Base-by-base conservation (phyloP, 2,329 filamentous ascomycete species). In the Sordariomycetes sp. region DNA sequence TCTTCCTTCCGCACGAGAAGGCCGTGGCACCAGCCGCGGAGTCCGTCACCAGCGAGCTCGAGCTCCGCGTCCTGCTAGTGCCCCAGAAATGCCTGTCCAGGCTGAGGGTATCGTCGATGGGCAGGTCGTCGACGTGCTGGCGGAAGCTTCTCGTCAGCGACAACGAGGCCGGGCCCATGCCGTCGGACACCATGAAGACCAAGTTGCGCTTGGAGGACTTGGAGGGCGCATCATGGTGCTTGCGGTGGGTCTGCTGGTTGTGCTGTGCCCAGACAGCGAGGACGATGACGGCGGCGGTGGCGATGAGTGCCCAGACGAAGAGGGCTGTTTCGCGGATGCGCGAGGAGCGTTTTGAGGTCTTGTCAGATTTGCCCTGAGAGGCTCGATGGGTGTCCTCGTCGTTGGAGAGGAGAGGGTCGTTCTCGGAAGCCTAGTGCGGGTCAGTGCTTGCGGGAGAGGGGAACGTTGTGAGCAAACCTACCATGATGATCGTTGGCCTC, bases 121-220 rank as follows among this genome's bases (percentile, higher is more conserved):
- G 79, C n/a, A 93, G 68, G 5, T 71, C 75, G 25, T 84, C 72
- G 35, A 79, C 70, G 46, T 81, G 74, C 58, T 98, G 92, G 45
- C 84, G 78, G 63, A 82, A 98, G 52, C 79, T 84, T 37, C 92
- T 74, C 6, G 92, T 94, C 54, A 98, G 60, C 18, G 82, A 83
- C 35, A 98, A 69, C 47, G 86, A 90, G 8, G 92, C 86, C 7
- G 92, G 92, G 0, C 92, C 92, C 92, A 98, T 98, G 50, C 92
- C 92, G 57, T 98, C 92, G 1, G 86, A 94, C 24, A 98, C 90
- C 92, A 98, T 98, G 67, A 98, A 96, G 48, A 98, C 82, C 34
- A 98, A 69, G 59, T 96, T 98, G 35, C 86, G 75, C 68, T 96
- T 98, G 34, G 78, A 75, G 19, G 49, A 49, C 59, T 36, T 68